Conservation (phyloP, 129 eudicot genomes). For the Arctium minus region DNA sequence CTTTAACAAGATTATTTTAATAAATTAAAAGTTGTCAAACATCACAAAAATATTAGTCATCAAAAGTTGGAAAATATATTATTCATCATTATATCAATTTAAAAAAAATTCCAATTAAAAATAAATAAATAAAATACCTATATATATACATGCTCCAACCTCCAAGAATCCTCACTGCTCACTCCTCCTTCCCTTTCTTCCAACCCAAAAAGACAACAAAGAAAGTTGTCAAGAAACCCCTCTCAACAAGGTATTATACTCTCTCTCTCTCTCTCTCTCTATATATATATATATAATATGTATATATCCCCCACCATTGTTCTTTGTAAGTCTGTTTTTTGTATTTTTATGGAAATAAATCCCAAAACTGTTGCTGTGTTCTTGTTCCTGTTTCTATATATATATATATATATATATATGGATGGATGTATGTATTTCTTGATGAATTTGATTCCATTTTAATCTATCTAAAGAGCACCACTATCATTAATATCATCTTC, state of each 20-base stretch:
- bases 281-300: neutral
- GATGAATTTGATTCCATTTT: too few species aligned
- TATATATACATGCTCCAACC: constrained; percentile 3
- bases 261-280: constrained; percentile 8
- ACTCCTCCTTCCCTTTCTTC: constrained; percentile 7
- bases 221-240: neutral
- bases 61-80: neutral
- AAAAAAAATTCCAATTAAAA: neutral
- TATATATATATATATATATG: too few species aligned
- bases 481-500: too few species aligned
- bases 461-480: too few species aligned
- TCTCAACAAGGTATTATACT: constrained; percentile 10
- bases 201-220: constrained; percentile 8
- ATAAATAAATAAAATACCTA: neutral
- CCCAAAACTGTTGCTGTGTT: constrained; percentile 10
- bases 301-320: constrained; percentile 1
- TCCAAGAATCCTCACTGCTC: neutral
- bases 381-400: constrained; percentile 2
- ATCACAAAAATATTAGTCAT: neutral
- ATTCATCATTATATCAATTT: neutral
- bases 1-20: too few species aligned
- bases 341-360: neutral
- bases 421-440: too few species aligned
- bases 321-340: neutral
- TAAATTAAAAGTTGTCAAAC: neutral